These are phyloP conservation scores for Stipa capillata DNA, from an alignment of 176 grass and related monocot genomes.

Conservation along the genomic window DNA sequence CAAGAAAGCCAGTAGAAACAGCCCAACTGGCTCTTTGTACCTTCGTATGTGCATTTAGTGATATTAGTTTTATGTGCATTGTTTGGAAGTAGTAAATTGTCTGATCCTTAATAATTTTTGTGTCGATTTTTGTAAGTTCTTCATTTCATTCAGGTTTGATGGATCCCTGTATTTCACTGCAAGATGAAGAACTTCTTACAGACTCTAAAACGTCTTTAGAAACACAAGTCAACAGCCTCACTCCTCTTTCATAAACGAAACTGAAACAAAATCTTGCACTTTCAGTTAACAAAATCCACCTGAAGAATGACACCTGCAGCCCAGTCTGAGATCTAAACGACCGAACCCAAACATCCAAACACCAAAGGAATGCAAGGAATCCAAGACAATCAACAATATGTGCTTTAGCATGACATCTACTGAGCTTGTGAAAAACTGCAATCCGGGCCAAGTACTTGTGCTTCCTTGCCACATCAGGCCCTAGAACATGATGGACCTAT, in stretches of 20 bases:
- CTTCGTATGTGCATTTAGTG: neutral
- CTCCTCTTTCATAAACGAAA: neutral
- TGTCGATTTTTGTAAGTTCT: neutral
- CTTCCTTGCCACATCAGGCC: neutral
- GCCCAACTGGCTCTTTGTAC: neutral
- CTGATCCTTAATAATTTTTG: neutral
- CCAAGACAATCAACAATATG: neutral
- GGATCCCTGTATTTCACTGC: neutral
- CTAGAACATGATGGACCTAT: neutral
- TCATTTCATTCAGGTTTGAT: neutral
- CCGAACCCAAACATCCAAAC: neutral
- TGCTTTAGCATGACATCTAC: neutral
- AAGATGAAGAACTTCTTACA: neutral
- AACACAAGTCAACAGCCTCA: neutral
- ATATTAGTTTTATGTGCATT: neutral
- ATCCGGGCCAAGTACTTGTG: neutral
- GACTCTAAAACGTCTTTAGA: neutral
- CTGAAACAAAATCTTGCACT: neutral
- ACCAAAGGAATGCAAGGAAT: neutral
- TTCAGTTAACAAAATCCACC: neutral
- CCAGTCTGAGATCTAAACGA: neutral
- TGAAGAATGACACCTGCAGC: neutral
- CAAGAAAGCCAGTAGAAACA: neutral
- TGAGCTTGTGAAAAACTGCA: neutral
- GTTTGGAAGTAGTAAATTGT: neutral